Evolutionary conservation across 2,329 filamentous ascomycete genomes (phyloP).

Genomic region (Aotearoamyces nothofagi): DNA sequence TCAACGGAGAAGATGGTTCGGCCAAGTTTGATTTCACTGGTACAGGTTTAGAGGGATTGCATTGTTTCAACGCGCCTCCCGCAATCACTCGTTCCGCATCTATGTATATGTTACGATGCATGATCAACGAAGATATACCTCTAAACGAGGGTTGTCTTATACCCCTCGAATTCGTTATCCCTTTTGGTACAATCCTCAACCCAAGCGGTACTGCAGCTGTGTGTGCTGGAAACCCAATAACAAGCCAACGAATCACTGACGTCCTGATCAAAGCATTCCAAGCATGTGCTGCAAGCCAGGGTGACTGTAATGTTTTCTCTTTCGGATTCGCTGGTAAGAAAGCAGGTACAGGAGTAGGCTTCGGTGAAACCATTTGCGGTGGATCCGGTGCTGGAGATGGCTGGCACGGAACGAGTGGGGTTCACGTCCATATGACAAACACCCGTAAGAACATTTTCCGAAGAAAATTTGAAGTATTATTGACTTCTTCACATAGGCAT

Average conservation of each 20-base stretch:
- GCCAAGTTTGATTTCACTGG: slow-evolving; percentile 63
- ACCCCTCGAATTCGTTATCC: slow-evolving; percentile 56
- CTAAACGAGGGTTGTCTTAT: slow-evolving; percentile 70
- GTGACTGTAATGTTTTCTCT: slow-evolving; percentile 68
- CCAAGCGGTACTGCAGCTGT: slow-evolving; percentile 62
- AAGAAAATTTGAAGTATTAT: too few species aligned
- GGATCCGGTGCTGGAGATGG: slow-evolving; percentile 56
- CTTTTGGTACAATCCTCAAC: slow-evolving; percentile 51
- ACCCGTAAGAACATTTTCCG: slow-evolving; percentile 47
- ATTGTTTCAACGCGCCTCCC: slow-evolving; percentile 62
- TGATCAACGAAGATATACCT: slow-evolving; percentile 66
- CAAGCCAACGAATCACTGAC: slow-evolving; percentile 63
- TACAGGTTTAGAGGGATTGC: slow-evolving; percentile 60
- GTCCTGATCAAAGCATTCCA: slow-evolving; percentile 64
- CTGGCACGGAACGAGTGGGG: slow-evolving; percentile 59
- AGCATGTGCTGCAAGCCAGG: slow-evolving; percentile 61
- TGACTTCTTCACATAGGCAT: too few species aligned
- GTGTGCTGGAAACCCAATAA: slow-evolving; percentile 66
- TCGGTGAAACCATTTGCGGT: slow-evolving; percentile 72
- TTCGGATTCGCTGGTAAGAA: slow-evolving; percentile 61
- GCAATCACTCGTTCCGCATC: slow-evolving; percentile 69
- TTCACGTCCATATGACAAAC: slow-evolving; percentile 79
- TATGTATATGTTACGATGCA: slow-evolving; percentile 65
- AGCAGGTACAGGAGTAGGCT: slow-evolving; percentile 39
- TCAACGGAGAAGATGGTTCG: slow-evolving; percentile 53